Evolutionary conservation across 306 rosid genomes (phyloP), one percentile per base, ranked within the genome.

Genomic region (Pueraria montana): DNA sequence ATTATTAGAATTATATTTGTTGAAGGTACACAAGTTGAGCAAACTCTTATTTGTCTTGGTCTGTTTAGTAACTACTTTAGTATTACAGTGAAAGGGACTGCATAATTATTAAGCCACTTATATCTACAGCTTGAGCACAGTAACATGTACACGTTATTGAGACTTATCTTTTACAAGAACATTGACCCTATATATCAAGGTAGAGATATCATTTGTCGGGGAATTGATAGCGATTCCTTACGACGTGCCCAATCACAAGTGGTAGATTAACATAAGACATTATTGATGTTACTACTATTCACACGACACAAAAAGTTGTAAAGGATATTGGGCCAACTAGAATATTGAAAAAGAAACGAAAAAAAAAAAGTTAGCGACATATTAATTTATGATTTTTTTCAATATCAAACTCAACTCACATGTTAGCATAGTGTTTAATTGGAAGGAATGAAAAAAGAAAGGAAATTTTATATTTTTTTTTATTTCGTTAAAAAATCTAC

Each of bases 71-170:
- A 66, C 8, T 14, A 66, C 27, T 59, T 43, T 62, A 26, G 61
- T 17, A 53, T 68, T 56, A n/a, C 17, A 75, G 55, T 68, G 83
- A 79, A 69, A 79, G 55, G 77, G 77, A 68, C 59, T 2, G 58
- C 69, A 55, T 68, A 79, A 79, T 79, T 68, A 69, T 69, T 52
- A 53, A 68, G 45, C 3, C 55, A 53, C 53, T 68, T 67, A 42
- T 68, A 55, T 52, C 77, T 68, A 68, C 66, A 68, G 75, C 46
- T 68, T 24, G 40, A 79, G 83, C 67, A 79, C 48, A 78, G 32
- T 6, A 49, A 23, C 53, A 20, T 63, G 49, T 30, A 77, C 48
- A 46, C 49, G 63, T 27, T 63, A 46, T 45, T 12, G 42, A 48
- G 16, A 26, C 45, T 77, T 77, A 43, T 77, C 72, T 77, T 58